These are phyloP conservation scores for Diddensiella transvaalensis DNA, from an alignment of 805 yeast genomes.

Conservation along the genomic window DNA sequence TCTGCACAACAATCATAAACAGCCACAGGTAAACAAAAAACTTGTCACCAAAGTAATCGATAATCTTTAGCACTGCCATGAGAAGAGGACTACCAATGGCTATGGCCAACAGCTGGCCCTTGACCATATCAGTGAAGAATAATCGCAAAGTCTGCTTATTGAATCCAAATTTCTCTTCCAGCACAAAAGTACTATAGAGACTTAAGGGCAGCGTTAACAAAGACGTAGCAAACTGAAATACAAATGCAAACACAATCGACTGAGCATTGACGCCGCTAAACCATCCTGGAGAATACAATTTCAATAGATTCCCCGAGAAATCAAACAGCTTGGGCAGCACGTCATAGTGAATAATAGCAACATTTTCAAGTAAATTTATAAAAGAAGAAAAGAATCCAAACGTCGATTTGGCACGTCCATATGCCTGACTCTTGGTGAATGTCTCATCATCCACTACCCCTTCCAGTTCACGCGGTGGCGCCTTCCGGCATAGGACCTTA, in stretches of 20 bases:
- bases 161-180: slow-evolving; percentile 91
- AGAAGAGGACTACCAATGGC: slow-evolving; percentile 69
- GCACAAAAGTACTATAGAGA: slow-evolving; percentile 75
- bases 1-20: slow-evolving; percentile 66
- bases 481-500: slow-evolving; percentile 50
- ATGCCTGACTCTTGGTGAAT: slow-evolving; percentile 70
- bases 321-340: slow-evolving; percentile 63
- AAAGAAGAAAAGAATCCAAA: slow-evolving; percentile 58
- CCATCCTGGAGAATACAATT: slow-evolving; percentile 34
- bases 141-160: slow-evolving; percentile 73
- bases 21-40: slow-evolving; percentile 79
- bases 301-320: slow-evolving; percentile 39
- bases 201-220: slow-evolving; percentile 62
- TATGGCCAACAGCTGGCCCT: slow-evolving; percentile 50
- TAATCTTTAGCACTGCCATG: slow-evolving; percentile 73
- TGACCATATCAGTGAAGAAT: slow-evolving; percentile 72
- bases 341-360: slow-evolving; percentile 57
- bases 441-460: slow-evolving; percentile 69
- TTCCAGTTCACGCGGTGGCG: slow-evolving; percentile 67
- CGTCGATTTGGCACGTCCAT: slow-evolving; percentile 72
- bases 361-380: slow-evolving; percentile 51
- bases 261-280: slow-evolving; percentile 54
- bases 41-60: slow-evolving; percentile 71
- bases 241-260: slow-evolving; percentile 60
- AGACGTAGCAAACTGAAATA: slow-evolving; percentile 48